Conservation (phyloP, 2,329 filamentous ascomycete species). For the Penicillium sp. region DNA sequence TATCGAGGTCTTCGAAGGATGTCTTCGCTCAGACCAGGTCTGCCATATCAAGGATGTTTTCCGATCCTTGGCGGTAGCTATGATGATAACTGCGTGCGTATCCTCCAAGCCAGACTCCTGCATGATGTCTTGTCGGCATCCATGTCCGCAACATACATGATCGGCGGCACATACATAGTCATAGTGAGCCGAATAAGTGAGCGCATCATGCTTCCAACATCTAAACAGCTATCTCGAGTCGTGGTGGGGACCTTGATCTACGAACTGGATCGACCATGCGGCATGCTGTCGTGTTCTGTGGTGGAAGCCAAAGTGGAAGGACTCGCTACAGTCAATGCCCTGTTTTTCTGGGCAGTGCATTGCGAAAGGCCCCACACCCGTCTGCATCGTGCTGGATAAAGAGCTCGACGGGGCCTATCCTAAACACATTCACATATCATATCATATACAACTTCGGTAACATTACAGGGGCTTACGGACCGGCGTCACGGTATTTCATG, state of each 20-base stretch:
- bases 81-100: not conserved
- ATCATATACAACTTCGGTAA: not conserved
- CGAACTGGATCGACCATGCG: conserved; percentile 14
- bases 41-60: not conserved
- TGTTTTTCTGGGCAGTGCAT: not conserved
- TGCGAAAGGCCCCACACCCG: not conserved
- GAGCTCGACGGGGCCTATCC: not conserved
- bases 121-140: not conserved
- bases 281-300: not conserved
- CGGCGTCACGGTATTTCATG: conserved; percentile 15
- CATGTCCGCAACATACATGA: not conserved
- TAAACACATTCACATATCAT: not conserved
- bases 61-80: not conserved
- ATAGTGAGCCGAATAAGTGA: not conserved
- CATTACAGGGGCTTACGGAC: not conserved
- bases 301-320: not conserved
- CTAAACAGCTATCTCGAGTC: not conserved
- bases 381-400: not conserved
- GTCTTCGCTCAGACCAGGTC: not conserved
- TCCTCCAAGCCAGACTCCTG: not conserved
- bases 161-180: not conserved
- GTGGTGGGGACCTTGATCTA: conserved; percentile 7
- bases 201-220: not conserved
- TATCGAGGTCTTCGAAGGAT: not conserved
- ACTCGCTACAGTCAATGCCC: not conserved